Evolutionary conservation across 805 yeast genomes (phyloP).

Genomic region (Ogataea pilisensis): DNA sequence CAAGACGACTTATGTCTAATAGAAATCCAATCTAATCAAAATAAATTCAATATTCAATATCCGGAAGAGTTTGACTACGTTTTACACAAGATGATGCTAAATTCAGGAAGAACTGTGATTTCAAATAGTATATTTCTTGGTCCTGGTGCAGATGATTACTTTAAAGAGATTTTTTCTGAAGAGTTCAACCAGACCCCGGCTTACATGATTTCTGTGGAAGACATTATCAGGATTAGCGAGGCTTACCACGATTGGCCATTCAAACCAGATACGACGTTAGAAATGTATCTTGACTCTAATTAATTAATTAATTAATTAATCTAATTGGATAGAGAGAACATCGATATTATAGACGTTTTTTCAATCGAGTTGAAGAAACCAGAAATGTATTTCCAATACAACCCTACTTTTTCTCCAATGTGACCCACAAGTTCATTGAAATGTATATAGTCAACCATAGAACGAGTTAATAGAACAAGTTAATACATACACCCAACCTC

Average conservation of each 20-base stretch:
- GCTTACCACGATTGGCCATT: conserved; percentile 78
- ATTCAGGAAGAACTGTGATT: conserved; percentile 38
- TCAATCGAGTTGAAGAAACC: no score
- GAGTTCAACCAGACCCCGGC: conserved; percentile 43
- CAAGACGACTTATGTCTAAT: conserved; percentile 27
- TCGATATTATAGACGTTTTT: no score
- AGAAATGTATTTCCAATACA: no score
- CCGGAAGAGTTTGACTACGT: conserved; percentile 65
- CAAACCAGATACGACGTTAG: conserved; percentile 45
- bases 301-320: background rate
- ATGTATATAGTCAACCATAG: no score
- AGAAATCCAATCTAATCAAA: conserved; percentile 29
- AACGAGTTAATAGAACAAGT: no score
- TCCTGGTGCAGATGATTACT: conserved; percentile 72
- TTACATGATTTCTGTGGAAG: conserved; percentile 47
- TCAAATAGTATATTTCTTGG: conserved; percentile 55
- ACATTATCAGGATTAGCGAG: conserved; percentile 47
- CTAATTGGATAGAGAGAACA: no score
- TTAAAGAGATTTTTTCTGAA: conserved; percentile 29
- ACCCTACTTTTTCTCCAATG: no score
- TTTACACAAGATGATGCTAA: conserved; percentile 53
- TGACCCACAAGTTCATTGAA: no score
- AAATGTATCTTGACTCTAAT: conserved; percentile 13
- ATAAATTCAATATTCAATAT: conserved; percentile 29
- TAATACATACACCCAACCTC: no score